These are phyloP conservation scores for Aspergillus baeticus DNA, from an alignment of 495 filamentous ascomycete genomes.

Conservation along the genomic window DNA sequence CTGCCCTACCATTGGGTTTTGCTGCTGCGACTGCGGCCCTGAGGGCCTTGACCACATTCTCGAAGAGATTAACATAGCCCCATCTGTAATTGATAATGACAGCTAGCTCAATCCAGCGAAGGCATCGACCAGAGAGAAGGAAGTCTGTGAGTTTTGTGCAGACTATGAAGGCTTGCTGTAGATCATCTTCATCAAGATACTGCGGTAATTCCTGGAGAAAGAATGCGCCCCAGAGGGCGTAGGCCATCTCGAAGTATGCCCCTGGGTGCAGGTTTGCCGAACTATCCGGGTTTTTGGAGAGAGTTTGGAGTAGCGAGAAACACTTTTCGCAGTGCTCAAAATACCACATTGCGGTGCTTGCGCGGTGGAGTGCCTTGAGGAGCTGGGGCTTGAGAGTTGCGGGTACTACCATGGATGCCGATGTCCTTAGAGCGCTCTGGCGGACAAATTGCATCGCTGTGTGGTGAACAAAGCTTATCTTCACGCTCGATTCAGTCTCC, in stretches of 20 bases:
- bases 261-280: neutral
- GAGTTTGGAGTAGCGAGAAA: neutral
- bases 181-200: neutral
- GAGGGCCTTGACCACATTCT: neutral
- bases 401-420: neutral
- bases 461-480: neutral
- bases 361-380: neutral
- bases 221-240: neutral
- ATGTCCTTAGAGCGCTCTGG: neutral
- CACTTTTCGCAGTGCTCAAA: neutral
- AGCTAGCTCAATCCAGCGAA: neutral
- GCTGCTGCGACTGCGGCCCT: neutral
- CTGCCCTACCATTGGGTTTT: neutral
- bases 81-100: neutral
- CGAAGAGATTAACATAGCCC: neutral
- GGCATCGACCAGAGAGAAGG: neutral
- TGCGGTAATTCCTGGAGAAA: neutral
- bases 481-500: neutral
- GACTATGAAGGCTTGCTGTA: neutral
- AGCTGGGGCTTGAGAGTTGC: neutral
- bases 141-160: neutral
- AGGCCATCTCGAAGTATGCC: neutral
- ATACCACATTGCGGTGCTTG: neutral
- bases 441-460: neutral
- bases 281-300: neutral